phyloP scores from a whole-genome alignment of 2,329 filamentous ascomycete genomes.

The Furcasterigmium sp. region DNA sequence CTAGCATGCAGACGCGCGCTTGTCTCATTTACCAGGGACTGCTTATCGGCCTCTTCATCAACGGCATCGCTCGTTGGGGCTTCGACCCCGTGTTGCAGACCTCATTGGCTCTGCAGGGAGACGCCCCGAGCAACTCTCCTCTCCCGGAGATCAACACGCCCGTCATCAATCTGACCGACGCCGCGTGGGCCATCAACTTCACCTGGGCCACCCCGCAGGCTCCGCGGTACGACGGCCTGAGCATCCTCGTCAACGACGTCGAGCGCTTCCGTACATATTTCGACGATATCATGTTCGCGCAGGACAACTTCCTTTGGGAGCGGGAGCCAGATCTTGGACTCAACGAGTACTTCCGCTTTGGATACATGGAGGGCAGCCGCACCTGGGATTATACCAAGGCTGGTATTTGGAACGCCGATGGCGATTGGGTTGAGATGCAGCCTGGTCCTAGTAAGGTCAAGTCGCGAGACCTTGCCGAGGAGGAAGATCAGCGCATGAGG shows the following conservation, averaged over 20 bases:
- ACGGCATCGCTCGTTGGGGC: constrained; percentile 90
- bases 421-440: constrained; percentile 62
- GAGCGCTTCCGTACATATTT: constrained; percentile 74
- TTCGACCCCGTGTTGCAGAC: constrained; percentile 89
- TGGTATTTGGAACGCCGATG: constrained; percentile 60
- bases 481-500: constrained; percentile 8
- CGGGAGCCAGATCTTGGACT: constrained; percentile 37
- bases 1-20: constrained; percentile 80
- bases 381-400: constrained; percentile 72
- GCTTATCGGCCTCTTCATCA: constrained; percentile 85
- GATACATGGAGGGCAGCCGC: constrained; percentile 60
- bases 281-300: constrained; percentile 37
- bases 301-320: constrained; percentile 53
- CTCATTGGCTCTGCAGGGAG: constrained; percentile 63
- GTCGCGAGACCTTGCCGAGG: constrained; percentile 16
- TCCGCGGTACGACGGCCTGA: constrained; percentile 66
- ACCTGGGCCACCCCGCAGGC: constrained; percentile 39
- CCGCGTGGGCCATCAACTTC: constrained; percentile 62
- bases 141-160: constrained; percentile 50
- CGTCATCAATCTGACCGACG: constrained; percentile 27
- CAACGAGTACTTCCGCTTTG: constrained; percentile 75
- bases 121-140: constrained; percentile 56
- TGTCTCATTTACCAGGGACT: constrained; percentile 85
- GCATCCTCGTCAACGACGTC: constrained; percentile 79
- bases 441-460: constrained; percentile 49